These are phyloP conservation scores for Spizellomyces punctatus DNA, from an alignment of 192 early-diverging fungal genomes.

Conservation along the genomic window DNA sequence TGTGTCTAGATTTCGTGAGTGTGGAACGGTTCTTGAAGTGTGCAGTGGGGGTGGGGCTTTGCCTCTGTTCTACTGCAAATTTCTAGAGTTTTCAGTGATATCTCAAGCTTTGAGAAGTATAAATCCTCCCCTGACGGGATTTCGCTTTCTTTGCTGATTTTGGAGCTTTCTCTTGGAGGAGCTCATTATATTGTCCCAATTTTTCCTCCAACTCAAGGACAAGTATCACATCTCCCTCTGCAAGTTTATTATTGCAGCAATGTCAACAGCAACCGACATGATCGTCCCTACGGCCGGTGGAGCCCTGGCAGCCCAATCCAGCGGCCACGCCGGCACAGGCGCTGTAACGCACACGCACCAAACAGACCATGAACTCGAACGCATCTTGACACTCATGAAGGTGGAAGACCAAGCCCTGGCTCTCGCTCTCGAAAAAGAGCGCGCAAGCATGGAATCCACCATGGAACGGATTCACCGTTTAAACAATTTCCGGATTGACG, in stretches of 20 bases:
- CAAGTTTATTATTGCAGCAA: neutral
- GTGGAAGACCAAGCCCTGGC: conserved; percentile 29
- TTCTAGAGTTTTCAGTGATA: too few relatives aligned
- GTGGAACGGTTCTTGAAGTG: too few relatives aligned
- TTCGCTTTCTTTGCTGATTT: too few relatives aligned
- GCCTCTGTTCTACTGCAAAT: too few relatives aligned
- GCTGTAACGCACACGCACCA: neutral
- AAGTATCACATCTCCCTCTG: neutral
- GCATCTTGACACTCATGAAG: conserved; percentile 17
- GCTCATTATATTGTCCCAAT: too few relatives aligned
- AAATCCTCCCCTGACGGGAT: too few relatives aligned
- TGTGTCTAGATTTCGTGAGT: too few relatives aligned
- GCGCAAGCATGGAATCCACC: conserved; percentile 19
- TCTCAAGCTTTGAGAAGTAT: too few relatives aligned
- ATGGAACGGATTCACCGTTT: conserved; percentile 33
- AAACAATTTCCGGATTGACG: conserved; percentile 43
- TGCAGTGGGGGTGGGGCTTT: too few relatives aligned
- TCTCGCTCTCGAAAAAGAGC: conserved; percentile 29
- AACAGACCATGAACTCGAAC: conserved; percentile 21
- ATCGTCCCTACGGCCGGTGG: neutral
- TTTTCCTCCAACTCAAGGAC: too few relatives aligned
- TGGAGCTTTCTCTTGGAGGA: too few relatives aligned
- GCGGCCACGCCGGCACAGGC: neutral
- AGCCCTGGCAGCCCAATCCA: neutral
- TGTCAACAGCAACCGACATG: neutral